Conservation (phyloP, 257 asterid species). For the Lycium ferocissimum region DNA sequence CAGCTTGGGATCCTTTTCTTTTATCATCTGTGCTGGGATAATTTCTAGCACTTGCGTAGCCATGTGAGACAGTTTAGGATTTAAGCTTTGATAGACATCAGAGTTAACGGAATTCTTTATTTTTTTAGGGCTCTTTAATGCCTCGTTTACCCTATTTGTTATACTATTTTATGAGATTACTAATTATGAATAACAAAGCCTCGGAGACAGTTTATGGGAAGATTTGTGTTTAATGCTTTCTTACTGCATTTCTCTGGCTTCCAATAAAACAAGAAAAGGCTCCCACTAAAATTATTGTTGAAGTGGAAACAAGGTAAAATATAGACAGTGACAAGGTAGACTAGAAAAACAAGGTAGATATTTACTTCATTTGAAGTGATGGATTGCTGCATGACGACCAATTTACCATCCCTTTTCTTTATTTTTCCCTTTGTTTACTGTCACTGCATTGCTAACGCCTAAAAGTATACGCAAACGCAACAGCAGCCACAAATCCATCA, state of each 20-base stretch:
- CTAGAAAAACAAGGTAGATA: too few species aligned
- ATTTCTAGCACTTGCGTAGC: background rate
- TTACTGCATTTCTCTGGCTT: background rate
- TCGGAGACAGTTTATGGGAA: background rate
- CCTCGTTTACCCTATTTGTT: background rate
- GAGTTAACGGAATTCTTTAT: conserved; percentile 35
- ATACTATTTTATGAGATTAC: background rate
- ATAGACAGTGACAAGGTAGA: background rate
- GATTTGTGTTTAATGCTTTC: background rate
- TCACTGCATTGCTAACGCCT: background rate
- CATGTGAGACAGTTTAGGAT: background rate
- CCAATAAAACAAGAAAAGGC: background rate
- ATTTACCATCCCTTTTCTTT: too few species aligned
- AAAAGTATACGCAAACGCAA: background rate
- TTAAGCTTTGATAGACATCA: background rate
- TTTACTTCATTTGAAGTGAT: too few species aligned
- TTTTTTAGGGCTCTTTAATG: background rate
- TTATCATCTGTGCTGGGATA: conserved; percentile 57
- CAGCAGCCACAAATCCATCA: too few species aligned
- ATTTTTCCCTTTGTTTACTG: too few species aligned
- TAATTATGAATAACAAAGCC: background rate
- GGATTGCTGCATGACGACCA: too few species aligned
- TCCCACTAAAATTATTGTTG: background rate
- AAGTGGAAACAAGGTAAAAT: background rate
- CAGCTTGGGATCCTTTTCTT: conserved; percentile 69